These are phyloP conservation scores for Verticillium alfalfae DNA, from an alignment of 2,329 filamentous ascomycete species.

Conservation along the genomic window DNA sequence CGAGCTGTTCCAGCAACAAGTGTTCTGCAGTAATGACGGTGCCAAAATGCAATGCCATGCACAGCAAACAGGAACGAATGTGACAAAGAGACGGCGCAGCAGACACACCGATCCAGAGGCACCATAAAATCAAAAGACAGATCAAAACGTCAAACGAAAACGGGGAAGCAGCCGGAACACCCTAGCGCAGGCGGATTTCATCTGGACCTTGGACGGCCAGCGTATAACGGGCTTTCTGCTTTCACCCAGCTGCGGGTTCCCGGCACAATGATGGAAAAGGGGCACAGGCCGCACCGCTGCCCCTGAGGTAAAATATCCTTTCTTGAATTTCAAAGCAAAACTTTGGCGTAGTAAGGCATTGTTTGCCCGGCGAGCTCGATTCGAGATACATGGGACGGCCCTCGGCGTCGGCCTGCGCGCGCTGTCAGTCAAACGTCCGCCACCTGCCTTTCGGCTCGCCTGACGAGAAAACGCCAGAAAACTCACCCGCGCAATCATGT, in stretches of 20 bases:
- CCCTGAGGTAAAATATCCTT: conserved; percentile 57
- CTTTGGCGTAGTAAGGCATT: conserved; percentile 68
- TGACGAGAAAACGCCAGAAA: background rate
- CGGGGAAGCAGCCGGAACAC: background rate
- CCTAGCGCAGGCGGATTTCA: conserved; percentile 20
- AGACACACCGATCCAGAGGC: background rate
- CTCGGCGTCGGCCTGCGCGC: conserved; percentile 58
- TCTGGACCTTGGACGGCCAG: conserved; percentile 24
- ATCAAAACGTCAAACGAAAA: background rate
- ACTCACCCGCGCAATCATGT: conserved; percentile 59
- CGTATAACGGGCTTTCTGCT: conserved; percentile 14
- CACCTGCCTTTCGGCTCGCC: no score
- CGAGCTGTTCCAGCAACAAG: background rate
- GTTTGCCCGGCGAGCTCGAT: conserved; percentile 67
- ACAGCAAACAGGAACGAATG: background rate
- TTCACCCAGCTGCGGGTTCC: conserved; percentile 52
- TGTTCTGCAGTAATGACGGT: background rate
- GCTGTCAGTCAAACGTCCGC: background rate
- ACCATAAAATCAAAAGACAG: background rate
- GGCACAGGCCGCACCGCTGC: conserved; percentile 52
- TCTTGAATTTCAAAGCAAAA: conserved; percentile 65
- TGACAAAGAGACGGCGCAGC: background rate
- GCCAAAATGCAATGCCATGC: background rate
- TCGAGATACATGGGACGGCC: conserved; percentile 70
- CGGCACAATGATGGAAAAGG: conserved; percentile 79